Evolutionary conservation across 1,139 yeast genomes (phyloP), one percentile per base, ranked within the genome.

Genomic region (Magnusiomyces fungicola): DNA sequence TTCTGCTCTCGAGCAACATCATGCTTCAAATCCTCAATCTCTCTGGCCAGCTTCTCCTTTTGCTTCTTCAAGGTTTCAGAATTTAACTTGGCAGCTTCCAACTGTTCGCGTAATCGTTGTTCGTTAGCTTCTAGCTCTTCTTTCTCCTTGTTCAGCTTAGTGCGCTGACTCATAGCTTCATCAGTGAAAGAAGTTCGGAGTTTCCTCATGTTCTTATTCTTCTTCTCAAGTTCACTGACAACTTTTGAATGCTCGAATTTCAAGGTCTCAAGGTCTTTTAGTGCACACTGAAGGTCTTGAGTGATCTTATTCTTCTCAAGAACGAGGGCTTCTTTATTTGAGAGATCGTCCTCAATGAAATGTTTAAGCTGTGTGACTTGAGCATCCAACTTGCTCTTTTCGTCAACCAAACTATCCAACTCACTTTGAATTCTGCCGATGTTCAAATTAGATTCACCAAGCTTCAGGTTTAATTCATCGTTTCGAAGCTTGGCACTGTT

Each of bases 11-110:
- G 55, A 16, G 61, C 54, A 23, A 62, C 54, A 42, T 64, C 68
- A 27, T 59, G 61, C 38, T 60, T 57, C 42, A 88, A 83, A 61
- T 79, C 69, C 66, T 87, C 95, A 49, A 87, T 74, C 69, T 86
- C 95, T 68, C 95, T 77, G 59, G 78, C 77, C 65, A 87, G 75
- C 69, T 86, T 87, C 66, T 86, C 95, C 45, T 57, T 59, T 41
- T 62, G 64, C 38, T 58, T 55, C 43, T 57, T 53, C 29, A 56
- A 47, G 3, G 63, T 57, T 12, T 54, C 56, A 43, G 56, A 53
- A 43, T 59, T 54, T 9, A 55, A 52, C 24, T 48, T 53, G 27
- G 61, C 51, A 19, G 54, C 58, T 33, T 62, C 63, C 37, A 60
- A 52, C 62, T 67, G 51, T 56, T 60, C 47, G 58, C 62, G 55